These are phyloP conservation scores for Globisporangium perplexum DNA, from an alignment of 352 stramenopile species.

Conservation along the genomic window DNA sequence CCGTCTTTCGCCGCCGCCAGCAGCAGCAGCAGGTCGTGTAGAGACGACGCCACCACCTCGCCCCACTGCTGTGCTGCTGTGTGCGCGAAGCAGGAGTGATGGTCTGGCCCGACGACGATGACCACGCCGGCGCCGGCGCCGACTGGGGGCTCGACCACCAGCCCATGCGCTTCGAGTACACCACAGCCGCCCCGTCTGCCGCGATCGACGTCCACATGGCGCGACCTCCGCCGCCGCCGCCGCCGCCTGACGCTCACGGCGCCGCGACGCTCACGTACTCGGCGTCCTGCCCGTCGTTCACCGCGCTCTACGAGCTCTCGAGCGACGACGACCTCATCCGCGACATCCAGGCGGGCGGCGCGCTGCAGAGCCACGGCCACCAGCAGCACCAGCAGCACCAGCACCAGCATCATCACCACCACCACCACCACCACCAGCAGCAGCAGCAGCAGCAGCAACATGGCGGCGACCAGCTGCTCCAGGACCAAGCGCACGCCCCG, in stretches of 20 bases:
- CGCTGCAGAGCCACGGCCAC: background rate
- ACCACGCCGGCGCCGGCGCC: background rate
- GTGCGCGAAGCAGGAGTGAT: background rate
- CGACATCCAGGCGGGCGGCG: conserved; percentile 15
- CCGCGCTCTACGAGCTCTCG: conserved; percentile 47
- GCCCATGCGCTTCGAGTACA: conserved; percentile 10
- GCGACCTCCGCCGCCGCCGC: background rate
- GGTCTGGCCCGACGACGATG: conserved; percentile 11
- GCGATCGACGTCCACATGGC: conserved; percentile 1
- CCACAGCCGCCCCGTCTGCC: background rate
- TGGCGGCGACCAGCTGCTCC: background rate
- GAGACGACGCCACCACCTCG: too few relatives aligned
- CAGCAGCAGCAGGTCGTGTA: background rate
- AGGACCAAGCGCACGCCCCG: conserved; percentile 1
- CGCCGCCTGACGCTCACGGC: conserved; percentile 1
- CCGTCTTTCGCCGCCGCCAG: background rate
- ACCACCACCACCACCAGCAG: background rate
- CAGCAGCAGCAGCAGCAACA: background rate
- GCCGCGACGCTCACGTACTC: conserved; percentile 44
- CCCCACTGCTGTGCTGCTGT: too few relatives aligned
- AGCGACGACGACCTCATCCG: conserved; percentile 46
- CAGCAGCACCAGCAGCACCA: conserved; percentile 1
- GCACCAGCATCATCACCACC: background rate
- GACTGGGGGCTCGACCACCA: conserved; percentile 13
- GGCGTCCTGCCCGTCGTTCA: conserved; percentile 71